Conservation (phyloP, 345 rosid species). For the Kernera saxatilis region DNA sequence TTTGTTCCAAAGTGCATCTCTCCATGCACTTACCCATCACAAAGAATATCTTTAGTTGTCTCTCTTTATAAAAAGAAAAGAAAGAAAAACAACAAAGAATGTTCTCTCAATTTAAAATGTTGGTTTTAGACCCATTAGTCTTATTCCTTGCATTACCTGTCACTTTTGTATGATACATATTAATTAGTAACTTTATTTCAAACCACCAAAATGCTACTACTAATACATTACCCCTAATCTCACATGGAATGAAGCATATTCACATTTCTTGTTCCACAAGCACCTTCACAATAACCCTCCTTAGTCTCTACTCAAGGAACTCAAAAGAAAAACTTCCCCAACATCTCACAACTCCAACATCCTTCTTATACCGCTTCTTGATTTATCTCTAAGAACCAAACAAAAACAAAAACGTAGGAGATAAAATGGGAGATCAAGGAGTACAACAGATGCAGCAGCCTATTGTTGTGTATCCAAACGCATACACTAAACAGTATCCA, state of each 20-base stretch:
- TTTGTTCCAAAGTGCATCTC: constrained; percentile 24
- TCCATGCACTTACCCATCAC: constrained; percentile 23
- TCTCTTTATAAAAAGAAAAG: constrained; percentile 35
- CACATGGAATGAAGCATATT: constrained; percentile 27
- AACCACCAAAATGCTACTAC: constrained; percentile 1
- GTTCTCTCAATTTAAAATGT: constrained; percentile 23
- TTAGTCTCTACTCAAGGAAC: constrained; percentile 37
- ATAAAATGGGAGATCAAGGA: constrained; percentile 32
- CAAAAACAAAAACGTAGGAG: background rate
- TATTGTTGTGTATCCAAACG: constrained; percentile 46
- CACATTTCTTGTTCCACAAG: constrained; percentile 31
- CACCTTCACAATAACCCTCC: constrained; percentile 28
- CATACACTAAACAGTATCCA: constrained; percentile 34
- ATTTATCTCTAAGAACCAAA: constrained; percentile 4
- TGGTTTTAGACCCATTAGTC: constrained; percentile 20
- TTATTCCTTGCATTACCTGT: constrained; percentile 27
- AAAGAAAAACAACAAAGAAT: constrained; percentile 30
- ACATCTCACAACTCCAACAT: constrained; percentile 1
- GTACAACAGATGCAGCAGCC: constrained; percentile 45
- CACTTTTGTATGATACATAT: constrained; percentile 20
- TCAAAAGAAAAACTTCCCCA: background rate
- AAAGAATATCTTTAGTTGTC: constrained; percentile 28
- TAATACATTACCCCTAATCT: constrained; percentile 22
- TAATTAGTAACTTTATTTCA: background rate
- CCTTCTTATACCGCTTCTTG: constrained; percentile 6